Conservation (phyloP, 176 grass and related monocot genomes). For the Eleusine indica region DNA sequence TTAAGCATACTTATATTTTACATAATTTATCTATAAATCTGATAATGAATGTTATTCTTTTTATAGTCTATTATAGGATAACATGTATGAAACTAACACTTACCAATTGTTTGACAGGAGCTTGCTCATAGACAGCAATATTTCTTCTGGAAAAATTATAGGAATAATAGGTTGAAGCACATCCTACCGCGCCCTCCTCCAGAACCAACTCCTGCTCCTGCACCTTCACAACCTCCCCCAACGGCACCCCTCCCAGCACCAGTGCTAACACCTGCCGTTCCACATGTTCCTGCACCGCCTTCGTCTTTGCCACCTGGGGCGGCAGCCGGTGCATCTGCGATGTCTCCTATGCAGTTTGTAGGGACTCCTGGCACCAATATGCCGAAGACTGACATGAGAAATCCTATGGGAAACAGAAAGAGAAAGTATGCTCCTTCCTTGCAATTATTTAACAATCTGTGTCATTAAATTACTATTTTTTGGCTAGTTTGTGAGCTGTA, state of each 20-base stretch:
- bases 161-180: constrained; percentile 97
- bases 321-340: constrained; percentile 55
- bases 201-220: constrained; percentile 54
- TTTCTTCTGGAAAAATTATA: constrained; percentile 99
- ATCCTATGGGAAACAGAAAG: constrained; percentile 91
- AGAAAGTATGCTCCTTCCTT: constrained; percentile 78
- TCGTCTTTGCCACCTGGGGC: constrained; percentile 57
- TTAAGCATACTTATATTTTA: neutral
- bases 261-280: constrained; percentile 16
- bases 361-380: constrained; percentile 66
- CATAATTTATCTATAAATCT: neutral
- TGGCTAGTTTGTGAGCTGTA: neutral
- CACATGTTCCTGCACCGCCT: constrained; percentile 39
- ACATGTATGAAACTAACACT: constrained; percentile 25
- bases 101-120: constrained; percentile 65
- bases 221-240: constrained; percentile 40
- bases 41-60: neutral
- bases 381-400: constrained; percentile 73
- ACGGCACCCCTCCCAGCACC: constrained; percentile 33
- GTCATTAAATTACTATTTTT: constrained; percentile 18
- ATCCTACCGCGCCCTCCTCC: constrained; percentile 89
- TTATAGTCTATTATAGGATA: constrained; percentile 5
- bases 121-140: constrained; percentile 94
- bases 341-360: constrained; percentile 86
- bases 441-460: constrained; percentile 21